phyloP scores from a whole-genome alignment of 331 rosid genomes.

The Malus hybrid region DNA sequence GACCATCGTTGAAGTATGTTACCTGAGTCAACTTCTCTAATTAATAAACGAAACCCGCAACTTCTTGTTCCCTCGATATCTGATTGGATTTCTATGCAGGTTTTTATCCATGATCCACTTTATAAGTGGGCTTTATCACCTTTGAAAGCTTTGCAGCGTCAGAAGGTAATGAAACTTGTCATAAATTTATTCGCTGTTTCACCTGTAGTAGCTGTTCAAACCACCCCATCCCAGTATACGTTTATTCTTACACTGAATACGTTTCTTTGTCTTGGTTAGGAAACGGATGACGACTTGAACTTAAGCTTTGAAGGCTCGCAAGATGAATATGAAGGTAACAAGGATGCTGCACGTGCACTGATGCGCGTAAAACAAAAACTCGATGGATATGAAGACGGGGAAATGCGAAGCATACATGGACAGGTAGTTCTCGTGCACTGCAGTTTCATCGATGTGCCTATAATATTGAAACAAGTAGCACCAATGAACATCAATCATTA shows the following conservation, averaged over 20 bases:
- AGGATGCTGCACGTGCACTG: constrained; percentile 89
- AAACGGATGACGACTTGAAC: constrained; percentile 64
- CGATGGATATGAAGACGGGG: constrained; percentile 95
- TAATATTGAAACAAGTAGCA: neutral
- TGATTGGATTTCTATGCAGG: constrained; percentile 39
- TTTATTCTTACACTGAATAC: neutral
- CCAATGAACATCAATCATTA: neutral
- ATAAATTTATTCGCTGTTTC: neutral
- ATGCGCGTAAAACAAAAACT: constrained; percentile 86
- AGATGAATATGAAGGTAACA: constrained; percentile 79
- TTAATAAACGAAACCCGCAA: neutral
- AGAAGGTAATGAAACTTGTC: constrained; percentile 44
- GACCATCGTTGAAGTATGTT: constrained; percentile 76
- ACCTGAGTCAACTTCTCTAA: neutral
- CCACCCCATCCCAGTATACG: too few relatives aligned
- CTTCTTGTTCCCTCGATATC: constrained; percentile 11
- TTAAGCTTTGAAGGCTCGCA: constrained; percentile 58
- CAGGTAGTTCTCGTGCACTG: constrained; percentile 48
- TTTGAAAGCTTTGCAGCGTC: constrained; percentile 94
- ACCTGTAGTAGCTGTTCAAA: neutral
- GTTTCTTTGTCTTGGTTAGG: constrained; percentile 33
- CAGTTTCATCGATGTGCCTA: neutral
- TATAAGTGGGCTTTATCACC: constrained; percentile 98
- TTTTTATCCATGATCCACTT: constrained; percentile 93
- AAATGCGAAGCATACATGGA: constrained; percentile 84